Evolutionary conservation across 2,329 filamentous ascomycete species (phyloP), one percentile per base, ranked within the genome.

Genomic region (Xylariaceae sp.): DNA sequence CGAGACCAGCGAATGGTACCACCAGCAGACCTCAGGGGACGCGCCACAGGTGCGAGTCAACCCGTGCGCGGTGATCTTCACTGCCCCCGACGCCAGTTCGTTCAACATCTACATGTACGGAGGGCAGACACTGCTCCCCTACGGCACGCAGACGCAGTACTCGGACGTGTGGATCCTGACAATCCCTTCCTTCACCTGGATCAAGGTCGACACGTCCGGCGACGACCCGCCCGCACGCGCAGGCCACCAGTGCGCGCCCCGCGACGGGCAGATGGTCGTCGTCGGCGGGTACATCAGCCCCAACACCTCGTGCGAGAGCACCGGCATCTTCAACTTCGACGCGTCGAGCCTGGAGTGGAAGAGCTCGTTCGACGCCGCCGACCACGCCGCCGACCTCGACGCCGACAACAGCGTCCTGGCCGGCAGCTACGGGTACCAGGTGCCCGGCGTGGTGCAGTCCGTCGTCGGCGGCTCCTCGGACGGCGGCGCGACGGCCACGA

Each of bases 61-160:
- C 49, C 78, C 80, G 0, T 86, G 81, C 48, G 77, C 80, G 9
- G 77, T 80, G 0, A 72, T 83, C 13, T 80, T 76, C 26, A 75
- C 77, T 12, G 78, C 80, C 9, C 72, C 80, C 5, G 81, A 85
- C 49, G 82, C 81, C 7, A 81, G 77, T 13, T 83, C 77, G 18
- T 84, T 85, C 51, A 83, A 88, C 50, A 70, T 89, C 28, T 86
- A 88, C 58, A 72, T 88, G 60, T 88, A 82, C 50, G 83, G 81
- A 10, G 83, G 83, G 0, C 83, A 88, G 52, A 83, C 83, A 43
- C 64, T 88, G 1, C 66, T 75, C 17, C 81, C 83, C 1, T 71
- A 67, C 38, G 77, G 59, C 35, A 53, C 60, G 19, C 70, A 75
- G 52, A 64, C 56, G 1, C 70, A 75, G 47, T 84, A 85, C 55